Base-by-base conservation (phyloP, 192 early-diverging fungal genomes). In the Diversispora epigaea region DNA sequence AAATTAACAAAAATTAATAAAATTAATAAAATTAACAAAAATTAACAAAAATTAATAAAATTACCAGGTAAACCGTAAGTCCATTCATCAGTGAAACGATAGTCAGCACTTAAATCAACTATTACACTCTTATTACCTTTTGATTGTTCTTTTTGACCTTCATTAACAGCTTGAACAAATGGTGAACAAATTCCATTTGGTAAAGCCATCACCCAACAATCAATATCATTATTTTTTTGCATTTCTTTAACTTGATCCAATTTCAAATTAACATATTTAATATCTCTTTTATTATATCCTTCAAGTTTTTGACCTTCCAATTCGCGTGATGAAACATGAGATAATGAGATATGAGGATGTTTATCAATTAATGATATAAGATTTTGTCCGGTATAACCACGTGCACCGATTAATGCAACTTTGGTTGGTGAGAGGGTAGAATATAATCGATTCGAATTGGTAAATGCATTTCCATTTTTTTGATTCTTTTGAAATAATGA, bases 331-430 rank as follows among this genome's bases (percentile, higher is more conserved):
- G 91, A 92, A 45, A 99, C 94, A 76, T 93, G 91, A 15, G 92
- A 88, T 46, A 99, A 87, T 71, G 96, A 91, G 10, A 96, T 79
- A 32, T 85, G 76, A 58, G 95, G 96, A 78, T 99, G 98, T 17
- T 82, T 86, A 75, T 95, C 89, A 66, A 99, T 89, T 10, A 99
- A 83, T 62, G 88, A 85, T 77, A 99, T 97, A 61, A 99, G 86
- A 81, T 99, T 96, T 65, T 90, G 92, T 9, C 98, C 98, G 22
- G 98, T 99, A 80, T 92, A 95, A 22, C 98, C 98, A 68, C 98
- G 93, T 39, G 98, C 98, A 49, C 98, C 98, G 73, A 99, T 96
- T 43, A 99, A 85, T 39, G 96, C 96, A 49, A 99, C 89, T 60
- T 84, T 86, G 73, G 78, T 75, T 44, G 80, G 72, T 19, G 80